These are phyloP conservation scores for Aureobasidium namibiae DNA, from an alignment of 2,329 filamentous ascomycete species.

Conservation along the genomic window DNA sequence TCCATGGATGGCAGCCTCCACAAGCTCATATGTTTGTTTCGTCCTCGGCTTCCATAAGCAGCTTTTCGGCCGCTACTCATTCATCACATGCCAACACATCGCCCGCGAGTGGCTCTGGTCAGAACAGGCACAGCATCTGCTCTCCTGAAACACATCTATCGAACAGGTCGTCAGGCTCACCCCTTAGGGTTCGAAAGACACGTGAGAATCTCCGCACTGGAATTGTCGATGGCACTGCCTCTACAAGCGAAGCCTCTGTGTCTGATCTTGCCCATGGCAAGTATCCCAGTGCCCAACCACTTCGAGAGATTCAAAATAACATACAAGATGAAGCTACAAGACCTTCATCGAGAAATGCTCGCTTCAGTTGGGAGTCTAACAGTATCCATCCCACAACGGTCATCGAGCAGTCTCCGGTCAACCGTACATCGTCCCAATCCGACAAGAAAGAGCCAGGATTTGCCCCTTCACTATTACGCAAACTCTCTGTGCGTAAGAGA, in stretches of 20 bases:
- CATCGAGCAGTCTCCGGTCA: neutral
- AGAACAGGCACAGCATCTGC: neutral
- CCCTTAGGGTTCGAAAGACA: constrained; percentile 27
- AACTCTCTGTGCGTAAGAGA: constrained; percentile 27
- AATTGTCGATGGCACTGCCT: neutral
- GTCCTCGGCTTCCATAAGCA: neutral
- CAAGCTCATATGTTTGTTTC: constrained; percentile 9
- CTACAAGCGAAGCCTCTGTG: neutral
- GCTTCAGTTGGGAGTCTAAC: neutral
- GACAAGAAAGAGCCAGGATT: neutral
- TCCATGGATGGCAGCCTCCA: constrained; percentile 5
- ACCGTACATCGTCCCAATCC: neutral
- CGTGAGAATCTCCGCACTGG: constrained; percentile 25
- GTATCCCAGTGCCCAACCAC: neutral
- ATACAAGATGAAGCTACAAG: neutral
- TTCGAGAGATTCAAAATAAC: neutral
- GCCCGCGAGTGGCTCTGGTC: neutral
- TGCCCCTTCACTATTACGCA: constrained; percentile 18
- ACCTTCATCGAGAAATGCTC: neutral
- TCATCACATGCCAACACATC: neutral
- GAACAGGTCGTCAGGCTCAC: constrained; percentile 18
- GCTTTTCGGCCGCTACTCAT: neutral
- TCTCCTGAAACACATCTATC: neutral
- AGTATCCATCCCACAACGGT: neutral
- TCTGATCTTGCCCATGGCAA: neutral